Percentiles rank a stretch among this genome's conserved stretches.
Conservation (phyloP, 2,329 filamentous ascomycete species). For the Xylogone sp. region DNA sequence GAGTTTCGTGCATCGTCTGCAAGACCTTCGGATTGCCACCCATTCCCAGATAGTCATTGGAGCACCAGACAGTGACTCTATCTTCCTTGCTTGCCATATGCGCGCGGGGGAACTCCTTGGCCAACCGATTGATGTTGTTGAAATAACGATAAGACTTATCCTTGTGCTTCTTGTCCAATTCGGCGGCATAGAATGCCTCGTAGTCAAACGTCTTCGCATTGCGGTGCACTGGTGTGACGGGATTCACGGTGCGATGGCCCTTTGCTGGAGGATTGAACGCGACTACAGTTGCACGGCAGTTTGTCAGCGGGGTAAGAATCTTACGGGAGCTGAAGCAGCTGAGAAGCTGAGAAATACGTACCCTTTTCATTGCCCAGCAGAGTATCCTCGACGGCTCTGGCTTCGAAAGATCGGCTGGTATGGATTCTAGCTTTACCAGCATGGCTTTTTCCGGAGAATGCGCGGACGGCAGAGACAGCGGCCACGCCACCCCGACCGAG, state of each 20-base stretch:
- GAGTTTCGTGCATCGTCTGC: conserved; percentile 87
- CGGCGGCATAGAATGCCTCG: conserved; percentile 78
- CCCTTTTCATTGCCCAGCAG: conserved; percentile 47
- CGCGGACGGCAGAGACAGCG: conserved; percentile 45
- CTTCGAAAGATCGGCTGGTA: conserved; percentile 73
- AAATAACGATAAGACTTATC: conserved; percentile 99
- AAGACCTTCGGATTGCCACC: conserved; percentile 85
- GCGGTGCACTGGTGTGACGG: conserved; percentile 15
- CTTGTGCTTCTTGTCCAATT: conserved; percentile 98
- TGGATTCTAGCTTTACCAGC: conserved; percentile 72
- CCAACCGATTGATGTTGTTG: conserved; percentile 99
- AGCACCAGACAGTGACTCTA: conserved; percentile 96
- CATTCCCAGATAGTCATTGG: conserved; percentile 99
- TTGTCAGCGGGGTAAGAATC: conserved; percentile 20
- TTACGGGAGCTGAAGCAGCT: conserved; percentile 28
- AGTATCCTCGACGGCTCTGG: conserved; percentile 66
- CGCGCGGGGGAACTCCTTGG: conserved; percentile 91
- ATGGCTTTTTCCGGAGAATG: conserved; percentile 47
- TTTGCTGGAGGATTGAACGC: conserved; percentile 19
- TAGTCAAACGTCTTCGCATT: conserved; percentile 74
- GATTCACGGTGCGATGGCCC: conserved; percentile 10
- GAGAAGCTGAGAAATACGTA: no score
- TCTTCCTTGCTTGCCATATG: conserved; percentile 84
- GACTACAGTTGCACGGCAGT: conserved; percentile 7
- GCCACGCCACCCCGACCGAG: conserved; percentile 35